Base-by-base conservation (phyloP, 164 flowering plant species). In the Litsea cubeba region DNA sequence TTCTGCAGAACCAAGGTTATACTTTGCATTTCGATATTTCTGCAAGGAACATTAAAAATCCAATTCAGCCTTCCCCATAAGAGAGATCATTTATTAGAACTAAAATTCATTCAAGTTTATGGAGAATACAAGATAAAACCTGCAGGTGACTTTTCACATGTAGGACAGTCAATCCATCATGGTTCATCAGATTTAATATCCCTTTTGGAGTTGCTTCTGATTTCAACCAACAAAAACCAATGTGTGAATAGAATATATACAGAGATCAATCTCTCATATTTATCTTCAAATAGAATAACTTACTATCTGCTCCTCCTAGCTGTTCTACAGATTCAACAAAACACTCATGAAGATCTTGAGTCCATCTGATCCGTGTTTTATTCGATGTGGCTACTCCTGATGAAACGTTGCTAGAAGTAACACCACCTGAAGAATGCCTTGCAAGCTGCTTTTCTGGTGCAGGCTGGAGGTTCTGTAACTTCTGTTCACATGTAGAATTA, bases 231-330 rank as follows among this genome's bases (percentile, higher is more conserved):
- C 65, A 7, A 75, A 71, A 54, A 49, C 14, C 46, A 68, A 2
- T 81, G 5, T 63, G 62, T 54, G 64, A 25, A 18, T 30, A 60
- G 3, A 24, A 35, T 23, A 24, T 65, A n/a, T 62, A 17, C 70
- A 15, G n/a, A 14, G 60, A 54, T 54, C 20, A 14, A 54, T 54
- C 60, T 54, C 60, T 54, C 60, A 15, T 54, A 54, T 54, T 0
- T 12, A 54, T 54, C 60, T 54, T 14, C 20, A 54, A 20, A 54
- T 54, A 54, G 23, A 7, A 22, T 62, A 65, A 82, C 94, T 88
- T 80, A 95, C 99, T 91, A 20, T 95, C 97, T 51, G 99, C 85
- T 23, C 99, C 99, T 6, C 97, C 97, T 35, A 95, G 90, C 46
- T 87, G 84, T 72, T 90, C 87, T 10, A 95, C 91, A 66, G 94